These are phyloP conservation scores for Phaeosphaeriaceae sp. DNA, from an alignment of 2,329 filamentous ascomycete species.

Conservation along the genomic window DNA sequence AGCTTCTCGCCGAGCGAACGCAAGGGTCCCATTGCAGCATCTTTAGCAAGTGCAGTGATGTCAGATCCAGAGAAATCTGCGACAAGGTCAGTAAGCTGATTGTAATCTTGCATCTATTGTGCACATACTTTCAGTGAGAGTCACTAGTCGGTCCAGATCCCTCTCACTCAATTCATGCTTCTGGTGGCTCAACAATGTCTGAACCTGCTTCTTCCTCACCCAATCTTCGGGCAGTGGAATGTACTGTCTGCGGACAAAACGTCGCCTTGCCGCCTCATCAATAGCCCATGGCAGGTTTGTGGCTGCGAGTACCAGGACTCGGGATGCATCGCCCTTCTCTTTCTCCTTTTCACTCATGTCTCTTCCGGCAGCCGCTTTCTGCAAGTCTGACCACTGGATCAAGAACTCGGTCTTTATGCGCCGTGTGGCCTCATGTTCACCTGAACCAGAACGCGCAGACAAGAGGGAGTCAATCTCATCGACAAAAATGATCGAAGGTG, in stretches of 20 bases:
- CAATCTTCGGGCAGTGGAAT: constrained; percentile 89
- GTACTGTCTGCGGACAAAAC: constrained; percentile 94
- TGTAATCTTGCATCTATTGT: background rate
- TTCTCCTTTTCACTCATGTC: constrained; percentile 72
- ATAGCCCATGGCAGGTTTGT: constrained; percentile 98
- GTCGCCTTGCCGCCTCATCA: constrained; percentile 87
- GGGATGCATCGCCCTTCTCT: constrained; percentile 78
- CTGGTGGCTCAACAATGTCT: constrained; percentile 82
- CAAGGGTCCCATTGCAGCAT: constrained; percentile 95
- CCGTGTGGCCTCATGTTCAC: constrained; percentile 90
- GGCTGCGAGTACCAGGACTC: constrained; percentile 91
- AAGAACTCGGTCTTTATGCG: constrained; percentile 98
- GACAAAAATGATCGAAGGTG: constrained; percentile 96
- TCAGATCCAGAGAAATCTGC: constrained; percentile 96
- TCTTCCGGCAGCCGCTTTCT: constrained; percentile 86
- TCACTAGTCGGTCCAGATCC: constrained; percentile 78
- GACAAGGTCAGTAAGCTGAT: constrained; percentile 2
- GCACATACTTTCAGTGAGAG: constrained; percentile 78
- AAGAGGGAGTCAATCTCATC: constrained; percentile 97
- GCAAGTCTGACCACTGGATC: constrained; percentile 95
- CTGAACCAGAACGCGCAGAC: constrained; percentile 79
- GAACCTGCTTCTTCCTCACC: constrained; percentile 80
- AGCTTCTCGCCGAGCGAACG: constrained; percentile 88
- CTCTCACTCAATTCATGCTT: constrained; percentile 77
- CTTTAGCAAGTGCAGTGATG: constrained; percentile 94